phyloP scores from a whole-genome alignment of 2,329 filamentous ascomycete species.

The Simplicillium aogashimaense region DNA sequence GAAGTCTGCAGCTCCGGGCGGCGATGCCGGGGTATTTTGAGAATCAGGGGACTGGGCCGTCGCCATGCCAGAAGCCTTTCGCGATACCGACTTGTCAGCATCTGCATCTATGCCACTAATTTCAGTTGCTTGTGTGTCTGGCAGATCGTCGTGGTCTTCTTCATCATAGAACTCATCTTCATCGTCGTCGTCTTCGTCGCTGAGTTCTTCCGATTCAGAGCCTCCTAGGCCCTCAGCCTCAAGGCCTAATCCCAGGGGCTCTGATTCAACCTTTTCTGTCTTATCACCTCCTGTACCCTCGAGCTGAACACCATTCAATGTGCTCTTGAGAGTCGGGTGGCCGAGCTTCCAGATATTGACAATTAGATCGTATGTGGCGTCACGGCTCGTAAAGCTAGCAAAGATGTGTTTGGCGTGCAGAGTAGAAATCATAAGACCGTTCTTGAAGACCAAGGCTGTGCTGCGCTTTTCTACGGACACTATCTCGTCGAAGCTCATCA shows the following conservation, averaged over 20 bases:
- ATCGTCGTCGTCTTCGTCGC: constrained; percentile 55
- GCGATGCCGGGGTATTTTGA: constrained; percentile 17
- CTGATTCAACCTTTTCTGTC: constrained; percentile 68
- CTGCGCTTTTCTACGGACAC: constrained; percentile 95
- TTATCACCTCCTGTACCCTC: constrained; percentile 81
- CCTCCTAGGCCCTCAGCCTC: constrained; percentile 36
- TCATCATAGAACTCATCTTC: constrained; percentile 72
- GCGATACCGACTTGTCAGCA: constrained; percentile 51
- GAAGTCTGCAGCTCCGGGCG: constrained; percentile 51
- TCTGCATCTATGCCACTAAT: constrained; percentile 32
- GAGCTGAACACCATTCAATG: constrained; percentile 76
- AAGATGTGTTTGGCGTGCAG: constrained; percentile 93
- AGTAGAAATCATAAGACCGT: constrained; percentile 93
- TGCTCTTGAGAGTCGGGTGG: constrained; percentile 84
- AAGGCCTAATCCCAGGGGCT: constrained; percentile 20
- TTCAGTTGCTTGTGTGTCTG: constrained; percentile 41
- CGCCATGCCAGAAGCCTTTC: constrained; percentile 57
- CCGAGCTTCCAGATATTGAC: constrained; percentile 98
- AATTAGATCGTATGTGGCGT: constrained; percentile 93
- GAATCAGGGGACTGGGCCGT: constrained; percentile 41
- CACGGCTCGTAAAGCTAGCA: constrained; percentile 86
- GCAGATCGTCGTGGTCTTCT: constrained; percentile 68
- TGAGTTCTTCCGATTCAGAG: constrained; percentile 49
- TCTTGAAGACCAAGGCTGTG: constrained; percentile 91
- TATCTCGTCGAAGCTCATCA: constrained; percentile 97